A percentile compares a stretch with the other conserved stretches of the same genome.
Evolutionary conservation across 768 basidiomycete genomes (phyloP).

Genomic region (Agrocybe pediades): DNA sequence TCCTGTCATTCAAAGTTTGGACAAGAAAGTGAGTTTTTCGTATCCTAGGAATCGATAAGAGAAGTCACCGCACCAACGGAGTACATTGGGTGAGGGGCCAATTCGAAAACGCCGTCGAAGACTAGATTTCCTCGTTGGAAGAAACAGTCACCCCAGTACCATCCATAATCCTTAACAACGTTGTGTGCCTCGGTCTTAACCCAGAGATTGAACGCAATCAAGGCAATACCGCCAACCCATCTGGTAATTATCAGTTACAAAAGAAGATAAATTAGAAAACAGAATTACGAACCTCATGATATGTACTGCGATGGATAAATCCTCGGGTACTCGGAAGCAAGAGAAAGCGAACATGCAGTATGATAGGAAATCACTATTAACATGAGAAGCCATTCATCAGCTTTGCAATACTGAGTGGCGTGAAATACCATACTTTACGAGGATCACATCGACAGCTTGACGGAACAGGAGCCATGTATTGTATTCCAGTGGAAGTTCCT

Average conservation of each 20-base stretch:
- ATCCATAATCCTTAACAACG: slow-evolving; percentile 97
- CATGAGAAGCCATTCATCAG: slow-evolving; percentile 2
- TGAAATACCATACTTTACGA: slow-evolving; percentile 78
- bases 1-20: slow-evolving; percentile 40
- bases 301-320: slow-evolving; percentile 73
- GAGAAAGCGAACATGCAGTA: slow-evolving; percentile 96
- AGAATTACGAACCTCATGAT: slow-evolving; percentile 60
- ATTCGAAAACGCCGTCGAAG: slow-evolving; percentile 97
- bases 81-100: slow-evolving; percentile 95
- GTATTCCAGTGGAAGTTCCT: slow-evolving; percentile 92
- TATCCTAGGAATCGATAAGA: neutral
- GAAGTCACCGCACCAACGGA: slow-evolving; percentile 58
- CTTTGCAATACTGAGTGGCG: too few relatives aligned
- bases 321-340: slow-evolving; percentile 84
- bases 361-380: slow-evolving; percentile 83
- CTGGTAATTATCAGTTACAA: slow-evolving; percentile 36
- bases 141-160: slow-evolving; percentile 96
- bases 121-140: slow-evolving; percentile 92
- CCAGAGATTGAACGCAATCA: slow-evolving; percentile 97
- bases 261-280: neutral
- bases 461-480: slow-evolving; percentile 97
- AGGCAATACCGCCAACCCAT: slow-evolving; percentile 83
- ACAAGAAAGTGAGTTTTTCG: neutral
- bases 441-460: slow-evolving; percentile 93
- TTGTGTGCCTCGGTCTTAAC: slow-evolving; percentile 98